A percentile compares a stretch with the other conserved stretches of the same genome.
Conservation (phyloP, 768 basidiomycete species). For the Boletus sensibilis region DNA sequence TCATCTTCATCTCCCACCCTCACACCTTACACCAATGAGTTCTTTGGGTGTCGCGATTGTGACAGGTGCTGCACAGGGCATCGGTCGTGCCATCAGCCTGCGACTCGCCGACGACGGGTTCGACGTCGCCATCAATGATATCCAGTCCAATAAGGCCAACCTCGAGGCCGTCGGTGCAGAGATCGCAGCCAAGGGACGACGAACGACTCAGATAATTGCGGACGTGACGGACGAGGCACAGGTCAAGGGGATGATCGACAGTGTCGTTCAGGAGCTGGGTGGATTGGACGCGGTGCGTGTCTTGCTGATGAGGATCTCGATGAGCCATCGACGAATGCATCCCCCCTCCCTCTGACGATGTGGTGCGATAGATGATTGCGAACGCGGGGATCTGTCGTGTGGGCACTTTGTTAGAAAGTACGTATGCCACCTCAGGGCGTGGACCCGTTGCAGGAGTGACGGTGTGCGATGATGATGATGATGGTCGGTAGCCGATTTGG, state of each 20-base stretch:
- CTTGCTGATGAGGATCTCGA: background rate
- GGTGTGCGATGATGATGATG: background rate
- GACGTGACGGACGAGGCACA: slow-evolving; percentile 4
- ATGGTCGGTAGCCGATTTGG: slow-evolving; percentile 8
- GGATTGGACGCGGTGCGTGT: slow-evolving; percentile 14
- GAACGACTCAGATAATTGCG: background rate
- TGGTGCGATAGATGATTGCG: slow-evolving; percentile 8
- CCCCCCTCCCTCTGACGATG: background rate
- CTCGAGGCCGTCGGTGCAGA: slow-evolving; percentile 2
- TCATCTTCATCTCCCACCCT: background rate
- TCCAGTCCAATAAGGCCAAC: slow-evolving; percentile 14
- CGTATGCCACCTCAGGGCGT: background rate
- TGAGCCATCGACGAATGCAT: background rate
- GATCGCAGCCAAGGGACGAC: background rate
- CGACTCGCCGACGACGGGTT: slow-evolving; percentile 45
- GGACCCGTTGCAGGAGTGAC: background rate
- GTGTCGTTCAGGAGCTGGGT: slow-evolving; percentile 6
- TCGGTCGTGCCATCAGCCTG: slow-evolving; percentile 47
- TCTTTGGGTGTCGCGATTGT: slow-evolving; percentile 37
- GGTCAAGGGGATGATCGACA: slow-evolving; percentile 16
- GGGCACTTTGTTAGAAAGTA: slow-evolving; percentile 7
- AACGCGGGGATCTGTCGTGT: slow-evolving; percentile 11
- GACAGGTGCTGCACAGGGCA: slow-evolving; percentile 47
- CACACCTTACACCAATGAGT: background rate
- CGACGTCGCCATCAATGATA: slow-evolving; percentile 47